Evolutionary conservation across 768 basidiomycete species (phyloP).

Genomic region (Lactarius hatsudake): DNA sequence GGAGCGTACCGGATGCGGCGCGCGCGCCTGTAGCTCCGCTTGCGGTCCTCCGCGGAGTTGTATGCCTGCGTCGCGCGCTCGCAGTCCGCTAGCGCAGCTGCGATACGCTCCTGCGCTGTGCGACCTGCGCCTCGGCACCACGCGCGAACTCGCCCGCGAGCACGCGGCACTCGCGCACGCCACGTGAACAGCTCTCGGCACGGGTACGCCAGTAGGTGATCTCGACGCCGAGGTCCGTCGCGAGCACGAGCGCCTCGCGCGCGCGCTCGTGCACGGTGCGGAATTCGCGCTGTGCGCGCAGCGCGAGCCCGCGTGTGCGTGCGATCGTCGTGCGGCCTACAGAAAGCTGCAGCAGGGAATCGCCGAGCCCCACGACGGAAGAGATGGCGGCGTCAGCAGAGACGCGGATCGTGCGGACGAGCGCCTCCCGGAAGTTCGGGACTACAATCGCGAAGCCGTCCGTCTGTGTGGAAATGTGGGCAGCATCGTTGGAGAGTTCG

Average conservation of each 20-base stretch:
- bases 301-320: not conserved
- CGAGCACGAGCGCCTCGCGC: not conserved
- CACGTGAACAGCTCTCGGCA: not conserved
- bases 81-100: not conserved
- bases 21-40: not conserved
- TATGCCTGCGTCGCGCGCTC: not conserved
- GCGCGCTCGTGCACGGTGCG: not conserved
- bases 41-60: not conserved
- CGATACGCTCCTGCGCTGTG: not conserved
- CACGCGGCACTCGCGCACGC: not conserved
- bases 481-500: not conserved
- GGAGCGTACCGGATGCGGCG: not conserved
- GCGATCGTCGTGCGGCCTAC: not conserved
- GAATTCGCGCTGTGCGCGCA: constrained; percentile 2
- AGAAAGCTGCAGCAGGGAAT: not conserved
- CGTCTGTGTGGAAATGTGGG: not conserved
- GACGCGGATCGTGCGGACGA: constrained; percentile 1
- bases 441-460: not conserved
- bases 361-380: not conserved
- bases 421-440: constrained; percentile 1
- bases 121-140: not conserved
- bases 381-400: not conserved
- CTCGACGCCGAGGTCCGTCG: constrained; percentile 3
- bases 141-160: not conserved
- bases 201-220: not conserved